These are phyloP conservation scores for Fusarium incarnatum DNA, from an alignment of 2,329 filamentous ascomycete genomes.

Conservation along the genomic window DNA sequence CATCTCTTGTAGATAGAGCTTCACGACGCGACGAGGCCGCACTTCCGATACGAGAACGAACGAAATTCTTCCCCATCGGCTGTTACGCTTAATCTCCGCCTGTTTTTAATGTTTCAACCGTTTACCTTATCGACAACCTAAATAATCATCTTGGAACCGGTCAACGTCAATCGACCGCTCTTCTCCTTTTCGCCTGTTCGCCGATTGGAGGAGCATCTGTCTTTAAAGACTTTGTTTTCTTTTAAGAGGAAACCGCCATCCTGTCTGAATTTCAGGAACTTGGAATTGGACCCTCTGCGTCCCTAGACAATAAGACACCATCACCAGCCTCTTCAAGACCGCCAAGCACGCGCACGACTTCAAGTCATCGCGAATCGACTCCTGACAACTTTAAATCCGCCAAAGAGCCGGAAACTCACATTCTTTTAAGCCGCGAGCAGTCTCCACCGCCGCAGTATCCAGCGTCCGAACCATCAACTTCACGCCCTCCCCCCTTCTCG, in stretches of 20 bases:
- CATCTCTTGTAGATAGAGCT: slow-evolving; percentile 29
- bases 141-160: slow-evolving; percentile 26
- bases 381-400: slow-evolving; percentile 40
- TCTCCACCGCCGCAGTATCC: slow-evolving; percentile 72
- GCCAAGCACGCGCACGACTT: slow-evolving; percentile 45
- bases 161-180: slow-evolving; percentile 18
- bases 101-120: slow-evolving; percentile 35
- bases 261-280: slow-evolving; percentile 53
- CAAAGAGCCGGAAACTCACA: slow-evolving; percentile 41
- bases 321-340: slow-evolving; percentile 45
- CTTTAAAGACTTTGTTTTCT: slow-evolving; percentile 19
- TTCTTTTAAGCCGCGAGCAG: slow-evolving; percentile 52
- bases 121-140: slow-evolving; percentile 28
- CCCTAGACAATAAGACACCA: slow-evolving; percentile 51
- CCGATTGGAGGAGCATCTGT: slow-evolving; percentile 16
- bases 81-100: slow-evolving; percentile 12
- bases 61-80: slow-evolving; percentile 13
- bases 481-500: slow-evolving; percentile 69
- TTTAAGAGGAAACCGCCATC: slow-evolving; percentile 50
- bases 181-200: slow-evolving; percentile 19
- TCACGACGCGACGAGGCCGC: slow-evolving; percentile 26
- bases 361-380: slow-evolving; percentile 41
- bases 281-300: slow-evolving; percentile 52
- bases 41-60: slow-evolving; percentile 15
- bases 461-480: slow-evolving; percentile 64